These are phyloP conservation scores for Inga laurina DNA, from an alignment of 306 rosid species.

Conservation along the genomic window DNA sequence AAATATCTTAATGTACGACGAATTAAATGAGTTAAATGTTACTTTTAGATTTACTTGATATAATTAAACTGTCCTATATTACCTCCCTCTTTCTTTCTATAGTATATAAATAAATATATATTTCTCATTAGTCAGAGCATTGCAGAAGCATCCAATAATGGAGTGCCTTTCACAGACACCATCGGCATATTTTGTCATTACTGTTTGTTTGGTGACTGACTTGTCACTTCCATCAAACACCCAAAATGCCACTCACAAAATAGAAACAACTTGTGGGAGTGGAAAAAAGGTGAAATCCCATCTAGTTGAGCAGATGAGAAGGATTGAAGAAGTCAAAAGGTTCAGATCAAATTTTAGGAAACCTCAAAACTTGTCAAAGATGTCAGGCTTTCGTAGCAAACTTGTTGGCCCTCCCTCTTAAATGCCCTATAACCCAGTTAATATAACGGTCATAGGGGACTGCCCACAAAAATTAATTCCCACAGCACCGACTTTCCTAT, in stretches of 20 bases:
- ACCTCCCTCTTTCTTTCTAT: background rate
- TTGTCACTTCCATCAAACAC: conserved; percentile 28
- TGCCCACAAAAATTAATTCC: background rate
- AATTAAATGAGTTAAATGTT: no score
- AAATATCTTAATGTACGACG: no score
- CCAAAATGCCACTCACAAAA: conserved; percentile 20
- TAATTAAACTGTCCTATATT: no score
- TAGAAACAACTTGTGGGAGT: conserved; percentile 28
- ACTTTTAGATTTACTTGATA: no score
- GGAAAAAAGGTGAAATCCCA: background rate
- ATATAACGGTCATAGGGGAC: background rate
- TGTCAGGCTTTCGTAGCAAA: conserved; percentile 38
- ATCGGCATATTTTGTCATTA: conserved; percentile 37
- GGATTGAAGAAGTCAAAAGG: conserved; percentile 42
- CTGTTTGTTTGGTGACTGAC: conserved; percentile 45
- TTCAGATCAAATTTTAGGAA: conserved; percentile 23
- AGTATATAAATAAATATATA: background rate
- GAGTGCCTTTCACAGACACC: conserved; percentile 21
- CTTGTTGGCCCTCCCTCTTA: conserved; percentile 11
- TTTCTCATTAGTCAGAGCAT: conserved; percentile 16
- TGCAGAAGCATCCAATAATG: conserved; percentile 34
- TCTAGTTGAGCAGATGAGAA: conserved; percentile 15
- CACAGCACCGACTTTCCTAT: background rate
- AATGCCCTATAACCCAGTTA: background rate
- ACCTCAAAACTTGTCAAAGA: conserved; percentile 36